phyloP scores from a whole-genome alignment of 345 rosid species.

The Nephelium lappaceum region DNA sequence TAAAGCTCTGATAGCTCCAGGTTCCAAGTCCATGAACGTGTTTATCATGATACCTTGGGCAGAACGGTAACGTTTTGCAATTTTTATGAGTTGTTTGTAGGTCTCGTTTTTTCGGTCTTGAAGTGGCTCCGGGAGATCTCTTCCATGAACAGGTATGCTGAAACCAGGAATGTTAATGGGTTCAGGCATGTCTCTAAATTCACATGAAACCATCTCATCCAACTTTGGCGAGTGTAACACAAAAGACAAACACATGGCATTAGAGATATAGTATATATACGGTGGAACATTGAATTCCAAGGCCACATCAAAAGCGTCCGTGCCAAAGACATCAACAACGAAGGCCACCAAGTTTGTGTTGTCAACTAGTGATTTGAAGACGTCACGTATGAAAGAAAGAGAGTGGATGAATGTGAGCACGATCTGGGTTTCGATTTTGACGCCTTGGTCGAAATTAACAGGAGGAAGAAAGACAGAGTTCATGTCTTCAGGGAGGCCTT shows the following conservation, averaged over 20 bases:
- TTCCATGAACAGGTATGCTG: slow-evolving; percentile 27
- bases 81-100: slow-evolving; percentile 28
- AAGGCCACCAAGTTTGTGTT: slow-evolving; percentile 12
- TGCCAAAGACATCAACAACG: slow-evolving; percentile 35
- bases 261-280: slow-evolving; percentile 30
- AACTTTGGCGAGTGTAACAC: slow-evolving; percentile 29
- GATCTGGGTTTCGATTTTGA: slow-evolving; percentile 14
- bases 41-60: slow-evolving; percentile 41
- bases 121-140: slow-evolving; percentile 30
- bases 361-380: neutral
- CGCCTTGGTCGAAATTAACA: slow-evolving; percentile 8
- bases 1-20: slow-evolving; percentile 24
- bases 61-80: slow-evolving; percentile 17
- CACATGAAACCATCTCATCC: slow-evolving; percentile 28
- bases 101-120: slow-evolving; percentile 38
- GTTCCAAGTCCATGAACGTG: slow-evolving; percentile 37
- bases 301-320: slow-evolving; percentile 37
- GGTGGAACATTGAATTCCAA: slow-evolving; percentile 30
- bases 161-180: slow-evolving; percentile 38
- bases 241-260: slow-evolving; percentile 34
- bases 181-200: slow-evolving; percentile 35
- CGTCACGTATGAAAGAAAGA: slow-evolving; percentile 23
- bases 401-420: slow-evolving; percentile 30
- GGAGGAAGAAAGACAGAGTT: slow-evolving; percentile 32
- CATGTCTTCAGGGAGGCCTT: slow-evolving; percentile 25